Base-by-base conservation (phyloP, 768 basidiomycete genomes). In the Cystobasidium ongulense region DNA sequence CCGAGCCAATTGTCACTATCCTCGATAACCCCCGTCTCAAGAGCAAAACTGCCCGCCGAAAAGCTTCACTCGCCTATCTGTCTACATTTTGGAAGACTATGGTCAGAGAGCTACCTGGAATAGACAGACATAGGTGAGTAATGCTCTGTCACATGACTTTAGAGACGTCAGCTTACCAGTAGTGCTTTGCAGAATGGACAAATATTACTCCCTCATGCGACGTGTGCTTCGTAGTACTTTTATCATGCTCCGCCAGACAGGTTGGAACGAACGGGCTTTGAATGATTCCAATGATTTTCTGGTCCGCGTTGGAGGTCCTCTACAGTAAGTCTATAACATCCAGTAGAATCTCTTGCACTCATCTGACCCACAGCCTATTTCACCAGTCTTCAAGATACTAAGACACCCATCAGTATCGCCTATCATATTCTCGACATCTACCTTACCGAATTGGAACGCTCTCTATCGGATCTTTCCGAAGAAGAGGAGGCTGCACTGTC, bases 191-290 rank as follows among this genome's bases (percentile, higher is more conserved):
- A 96, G 94, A 77, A 88, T 97, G 80, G 95, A 99, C 85, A 99
- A 99, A 81, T 98, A 91, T 81, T 94, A 95, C 80, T 88, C 97
- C 87, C 88, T 99, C 57, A 87, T 97, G 73, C 86, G 95, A 73
- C 86, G 89, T 76, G 97, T 92, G 79, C 84, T 90, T 67, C 90
- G 93, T 78, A 91, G 89, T 0, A 86, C 89, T 0, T 94, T 98
- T 81, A 84, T 89, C 38, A 85, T 96, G 23, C 84, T 98, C 29
- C 84, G 88, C 41, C 85, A 88, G 54, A 81, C 82, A 25, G 83
- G 85, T 57, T 99, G 94, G 94, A 86, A 88, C 7, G 76, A 80
- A 29, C 77, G 80, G 7, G 80, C 83, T 3, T 85, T 88, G 63
- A 79, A 83, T 10, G 85, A 87, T 53, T 90, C 91, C 80, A 89